Evolutionary conservation across 129 eudicot species (phyloP), one percentile per base, ranked within the genome.

Genomic region (Rutidosis leptorrhynchoides): DNA sequence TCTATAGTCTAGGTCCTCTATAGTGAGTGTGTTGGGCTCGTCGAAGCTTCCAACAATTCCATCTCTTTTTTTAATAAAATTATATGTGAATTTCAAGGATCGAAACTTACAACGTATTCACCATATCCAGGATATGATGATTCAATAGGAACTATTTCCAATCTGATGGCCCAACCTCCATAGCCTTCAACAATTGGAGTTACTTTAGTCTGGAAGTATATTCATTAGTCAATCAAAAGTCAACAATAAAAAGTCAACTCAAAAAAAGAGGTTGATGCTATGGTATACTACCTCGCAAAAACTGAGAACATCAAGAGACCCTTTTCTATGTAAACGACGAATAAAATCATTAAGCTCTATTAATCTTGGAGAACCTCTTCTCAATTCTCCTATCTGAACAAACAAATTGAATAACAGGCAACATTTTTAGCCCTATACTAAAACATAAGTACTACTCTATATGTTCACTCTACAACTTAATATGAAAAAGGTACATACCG

Each of bases 41-140:
- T n/a, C n/a, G n/a, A n/a, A n/a, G n/a, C n/a, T n/a, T n/a, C n/a
- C n/a, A n/a, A n/a, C n/a, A n/a, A n/a, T n/a, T n/a, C n/a, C n/a
- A n/a, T n/a, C n/a, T n/a, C n/a, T n/a, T n/a, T n/a, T n/a, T n/a
- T n/a, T n/a, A 23, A 23, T 2, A 19, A 25, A n/a, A 7, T 27
- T 15, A 10, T 61, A 9, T 8, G 63, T 5, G 21, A 55, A 14
- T 56, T 55, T 30, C 3, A 4, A 4, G 32, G 53, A 27, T 11
- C 46, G 5, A 78, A 58, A 78, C 95, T 89, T 83, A 84, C 97
- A 62, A 94, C 90, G 70, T 82, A 88, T 69, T 94, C 81, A 43
- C 99, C 99, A 64, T 69, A 94, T 76, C 99, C 99, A 79, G 99
- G 99, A 76, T 86, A 94, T 29, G 97, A 96, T 46, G 99, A 94